Evolutionary conservation across 1,284 basidiomycete genomes (phyloP), one percentile per base, ranked within the genome.

Genomic region (Exsudoporus floridanus): DNA sequence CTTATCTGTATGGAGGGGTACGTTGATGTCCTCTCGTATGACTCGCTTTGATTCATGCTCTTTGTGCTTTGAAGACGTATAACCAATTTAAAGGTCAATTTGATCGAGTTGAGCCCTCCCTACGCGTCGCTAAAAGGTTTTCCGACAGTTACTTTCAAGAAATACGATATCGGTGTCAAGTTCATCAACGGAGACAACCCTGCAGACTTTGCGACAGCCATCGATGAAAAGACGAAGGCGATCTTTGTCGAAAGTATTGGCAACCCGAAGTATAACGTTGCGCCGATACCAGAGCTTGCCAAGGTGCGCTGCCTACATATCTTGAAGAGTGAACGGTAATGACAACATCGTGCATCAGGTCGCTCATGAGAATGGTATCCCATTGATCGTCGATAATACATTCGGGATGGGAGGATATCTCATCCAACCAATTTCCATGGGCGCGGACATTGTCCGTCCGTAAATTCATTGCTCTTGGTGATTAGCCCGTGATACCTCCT

Each of bases 361-460:
- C 42, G 91, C 92, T 0, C 90, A 93, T 65, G 80, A 82, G 46
- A 73, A 86, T 60, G 79, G 79, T 4, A 84, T 92, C 34, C 90
- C 91, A 0, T 73, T 93, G 39, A 82, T 93, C 38, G 92, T 94
- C 0, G 92, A 94, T 71, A 94, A 94, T 70, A 94, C 91, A 0
- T 93, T 94, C 60, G 92, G 91, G 54, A 86, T 90, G 70, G 90
- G 87, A 63, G 60, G 60, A 19, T 45, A 50, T 35, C 34, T 52
- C 52, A 73, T 88, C 47, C 76, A 79, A 5, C 91, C 92, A 1
- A 84, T 93, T 52, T 80, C 86, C 33, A 79, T 84, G 61, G 92
- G 92, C 23, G 91, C 90, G 38, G 86, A 94, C 62, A 89, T 94
- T 54, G 79, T 94, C 55, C 74, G 81, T 81, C 36, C 35, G 76